Evolutionary conservation across 768 basidiomycete species (phyloP).

Genomic region (Lentinus brumalis): DNA sequence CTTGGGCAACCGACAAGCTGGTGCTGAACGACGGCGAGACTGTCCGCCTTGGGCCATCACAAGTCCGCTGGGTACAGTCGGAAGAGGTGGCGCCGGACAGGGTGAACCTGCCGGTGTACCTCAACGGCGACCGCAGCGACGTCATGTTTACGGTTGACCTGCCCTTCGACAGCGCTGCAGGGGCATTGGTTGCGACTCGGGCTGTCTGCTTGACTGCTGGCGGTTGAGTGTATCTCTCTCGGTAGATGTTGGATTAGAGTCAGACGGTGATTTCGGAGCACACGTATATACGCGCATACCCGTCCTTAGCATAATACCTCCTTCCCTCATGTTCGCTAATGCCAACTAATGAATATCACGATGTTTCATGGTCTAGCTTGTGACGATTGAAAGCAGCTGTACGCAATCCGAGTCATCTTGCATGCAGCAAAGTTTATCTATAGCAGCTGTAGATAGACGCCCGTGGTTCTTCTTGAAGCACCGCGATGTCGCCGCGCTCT

Average conservation of each 20-base stretch:
- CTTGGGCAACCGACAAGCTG: constrained; percentile 69
- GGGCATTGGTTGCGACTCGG: constrained; percentile 77
- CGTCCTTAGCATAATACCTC: constrained; percentile 13
- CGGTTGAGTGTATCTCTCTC: constrained; percentile 39
- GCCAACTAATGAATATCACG: constrained; percentile 20
- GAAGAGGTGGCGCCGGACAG: constrained; percentile 40
- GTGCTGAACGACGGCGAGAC: constrained; percentile 84
- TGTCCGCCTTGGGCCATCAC: constrained; percentile 78
- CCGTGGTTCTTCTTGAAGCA: not conserved
- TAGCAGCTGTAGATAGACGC: not conserved
- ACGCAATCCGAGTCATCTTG: not conserved
- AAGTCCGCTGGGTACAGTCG: constrained; percentile 82
- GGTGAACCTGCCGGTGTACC: constrained; percentile 89
- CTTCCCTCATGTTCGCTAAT: constrained; percentile 7
- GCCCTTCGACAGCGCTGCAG: constrained; percentile 68
- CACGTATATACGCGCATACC: constrained; percentile 22
- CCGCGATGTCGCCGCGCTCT: constrained; percentile 23
- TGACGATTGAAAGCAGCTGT: not conserved
- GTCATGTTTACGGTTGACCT: constrained; percentile 90
- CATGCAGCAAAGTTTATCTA: too few species aligned
- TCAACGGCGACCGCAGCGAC: constrained; percentile 87
- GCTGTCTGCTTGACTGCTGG: constrained; percentile 91
- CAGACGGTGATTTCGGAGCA: constrained; percentile 3
- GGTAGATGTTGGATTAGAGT: not conserved
- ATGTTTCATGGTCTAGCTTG: not conserved